A percentile compares a stretch with the other conserved stretches of the same genome.
Evolutionary conservation across 352 stramenopile species (phyloP).

Genomic region (Globisporangium paroecandrum): DNA sequence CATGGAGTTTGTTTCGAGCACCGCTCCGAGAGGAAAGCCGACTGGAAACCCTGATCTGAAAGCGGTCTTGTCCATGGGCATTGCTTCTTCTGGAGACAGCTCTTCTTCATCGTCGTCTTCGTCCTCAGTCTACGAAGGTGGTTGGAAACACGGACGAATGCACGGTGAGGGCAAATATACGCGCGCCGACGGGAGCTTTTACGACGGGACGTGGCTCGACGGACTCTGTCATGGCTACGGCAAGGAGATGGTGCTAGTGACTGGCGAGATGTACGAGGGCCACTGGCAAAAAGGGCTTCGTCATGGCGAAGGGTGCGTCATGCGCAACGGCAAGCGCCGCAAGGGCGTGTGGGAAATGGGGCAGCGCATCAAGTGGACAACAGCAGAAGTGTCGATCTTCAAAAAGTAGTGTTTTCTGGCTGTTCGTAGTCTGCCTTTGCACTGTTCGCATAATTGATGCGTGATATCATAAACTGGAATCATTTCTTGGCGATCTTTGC

Average conservation of each 20-base stretch:
- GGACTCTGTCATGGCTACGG: constrained; percentile 53
- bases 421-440: background rate
- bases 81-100: background rate
- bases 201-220: constrained; percentile 62
- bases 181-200: constrained; percentile 52
- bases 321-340: constrained; percentile 36
- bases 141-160: constrained; percentile 66
- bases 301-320: constrained; percentile 58
- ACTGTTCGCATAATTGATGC: background rate
- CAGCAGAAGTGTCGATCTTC: constrained; percentile 40
- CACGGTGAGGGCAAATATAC: constrained; percentile 68
- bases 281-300: constrained; percentile 49
- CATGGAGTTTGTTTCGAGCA: constrained; percentile 48
- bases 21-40: background rate
- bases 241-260: constrained; percentile 40
- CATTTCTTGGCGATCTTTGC: constrained; percentile 57
- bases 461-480: background rate
- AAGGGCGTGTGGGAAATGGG: constrained; percentile 60
- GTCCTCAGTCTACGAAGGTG: constrained; percentile 42
- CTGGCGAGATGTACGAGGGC: constrained; percentile 56
- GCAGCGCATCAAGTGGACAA: constrained; percentile 62
- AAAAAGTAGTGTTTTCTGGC: constrained; percentile 19
- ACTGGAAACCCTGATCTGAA: constrained; percentile 9
- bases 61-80: background rate
- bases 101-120: background rate